Conservation (phyloP, 1,284 basidiomycete species). For the Lignosus rhinocerotis region DNA sequence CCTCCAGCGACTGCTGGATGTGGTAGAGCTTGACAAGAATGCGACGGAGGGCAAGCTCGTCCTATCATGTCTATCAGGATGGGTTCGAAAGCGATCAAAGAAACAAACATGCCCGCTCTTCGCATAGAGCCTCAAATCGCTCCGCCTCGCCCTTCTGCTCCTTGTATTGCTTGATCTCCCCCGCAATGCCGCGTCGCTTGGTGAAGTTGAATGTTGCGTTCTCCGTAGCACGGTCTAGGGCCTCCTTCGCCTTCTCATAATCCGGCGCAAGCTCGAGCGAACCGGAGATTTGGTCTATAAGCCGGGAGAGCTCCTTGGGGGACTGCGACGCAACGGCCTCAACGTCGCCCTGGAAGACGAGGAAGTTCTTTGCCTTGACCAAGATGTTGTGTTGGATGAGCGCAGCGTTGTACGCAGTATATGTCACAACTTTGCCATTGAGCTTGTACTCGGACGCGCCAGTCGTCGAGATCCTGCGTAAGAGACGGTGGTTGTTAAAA, state of each 20-base stretch:
- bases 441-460: slow-evolving; percentile 90
- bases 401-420: slow-evolving; percentile 83
- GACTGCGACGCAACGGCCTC: slow-evolving; percentile 97
- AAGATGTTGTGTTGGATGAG: slow-evolving; percentile 92
- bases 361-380: slow-evolving; percentile 99
- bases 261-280: slow-evolving; percentile 87
- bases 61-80: slow-evolving; percentile 44
- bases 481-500: no score
- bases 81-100: background rate
- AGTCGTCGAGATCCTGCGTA: slow-evolving; percentile 74
- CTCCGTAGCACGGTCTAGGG: slow-evolving; percentile 89
- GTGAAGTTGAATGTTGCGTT: slow-evolving; percentile 93
- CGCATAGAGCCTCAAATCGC: slow-evolving; percentile 78
- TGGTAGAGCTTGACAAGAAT: slow-evolving; percentile 91
- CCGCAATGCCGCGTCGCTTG: slow-evolving; percentile 89
- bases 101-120: slow-evolving; percentile 58
- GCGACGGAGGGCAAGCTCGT: slow-evolving; percentile 79
- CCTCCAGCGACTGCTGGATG: slow-evolving; percentile 80
- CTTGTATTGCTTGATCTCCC: slow-evolving; percentile 96
- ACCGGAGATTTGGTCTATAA: slow-evolving; percentile 96
- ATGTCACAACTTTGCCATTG: slow-evolving; percentile 77
- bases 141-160: slow-evolving; percentile 96
- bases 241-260: slow-evolving; percentile 88
- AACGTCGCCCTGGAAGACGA: slow-evolving; percentile 99
- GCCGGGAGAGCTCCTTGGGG: slow-evolving; percentile 83